Percentiles rank a stretch among this genome's conserved stretches.
These are phyloP conservation scores for Phytophthora palmivora DNA, from an alignment of 352 stramenopile species.

Conservation along the genomic window DNA sequence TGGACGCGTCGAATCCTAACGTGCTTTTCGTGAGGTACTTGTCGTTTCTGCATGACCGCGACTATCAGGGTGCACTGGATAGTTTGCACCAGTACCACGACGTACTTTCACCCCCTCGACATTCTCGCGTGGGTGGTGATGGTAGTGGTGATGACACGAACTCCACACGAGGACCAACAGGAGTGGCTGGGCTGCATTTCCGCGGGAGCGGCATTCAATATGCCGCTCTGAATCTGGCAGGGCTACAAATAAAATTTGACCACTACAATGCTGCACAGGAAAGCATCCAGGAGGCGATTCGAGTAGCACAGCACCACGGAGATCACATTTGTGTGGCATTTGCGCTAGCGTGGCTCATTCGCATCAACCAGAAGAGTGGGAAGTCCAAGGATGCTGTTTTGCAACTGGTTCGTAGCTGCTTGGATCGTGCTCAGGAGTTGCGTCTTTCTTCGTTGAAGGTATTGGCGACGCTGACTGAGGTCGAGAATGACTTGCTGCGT, in stretches of 20 bases:
- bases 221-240: slow-evolving; percentile 89
- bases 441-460: slow-evolving; percentile 59
- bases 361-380: slow-evolving; percentile 67
- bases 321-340: slow-evolving; percentile 94
- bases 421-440: slow-evolving; percentile 70
- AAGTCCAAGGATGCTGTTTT: slow-evolving; percentile 61
- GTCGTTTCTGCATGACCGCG: slow-evolving; percentile 76
- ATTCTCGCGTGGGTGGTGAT: slow-evolving; percentile 8
- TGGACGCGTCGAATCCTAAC: slow-evolving; percentile 48
- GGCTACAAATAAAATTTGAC: slow-evolving; percentile 88
- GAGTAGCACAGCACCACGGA: slow-evolving; percentile 92
- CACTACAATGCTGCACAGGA: slow-evolving; percentile 78
- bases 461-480: slow-evolving; percentile 49
- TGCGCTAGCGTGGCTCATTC: slow-evolving; percentile 89
- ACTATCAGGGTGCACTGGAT: slow-evolving; percentile 90
- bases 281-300: slow-evolving; percentile 93
- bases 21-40: slow-evolving; percentile 90
- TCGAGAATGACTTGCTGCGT: slow-evolving; percentile 60
- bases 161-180: slow-evolving; percentile 14
- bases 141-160: slow-evolving; percentile 13
- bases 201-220: slow-evolving; percentile 88
- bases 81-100: slow-evolving; percentile 95
- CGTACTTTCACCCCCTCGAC: slow-evolving; percentile 73
- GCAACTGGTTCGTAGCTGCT: slow-evolving; percentile 54
- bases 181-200: slow-evolving; percentile 45